phyloP scores from a whole-genome alignment of 345 rosid genomes.

The Microcos paniculata region DNA sequence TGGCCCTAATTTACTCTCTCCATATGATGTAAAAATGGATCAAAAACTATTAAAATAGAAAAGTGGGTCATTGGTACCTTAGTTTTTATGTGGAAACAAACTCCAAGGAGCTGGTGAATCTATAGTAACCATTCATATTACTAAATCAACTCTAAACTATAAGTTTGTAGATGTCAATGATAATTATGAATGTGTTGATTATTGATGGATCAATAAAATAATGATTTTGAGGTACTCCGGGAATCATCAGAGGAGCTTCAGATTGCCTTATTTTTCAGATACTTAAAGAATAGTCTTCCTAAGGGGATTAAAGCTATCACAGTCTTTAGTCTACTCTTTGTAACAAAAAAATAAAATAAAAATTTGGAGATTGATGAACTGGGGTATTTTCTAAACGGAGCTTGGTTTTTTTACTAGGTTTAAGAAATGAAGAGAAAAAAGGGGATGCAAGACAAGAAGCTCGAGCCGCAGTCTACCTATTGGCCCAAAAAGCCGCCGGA shows the following conservation, averaged over 20 bases:
- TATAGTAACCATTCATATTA: not conserved
- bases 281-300: too few species aligned
- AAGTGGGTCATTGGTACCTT: not conserved
- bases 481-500: too few species aligned
- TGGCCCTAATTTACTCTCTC: not conserved
- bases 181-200: not conserved
- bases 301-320: too few species aligned
- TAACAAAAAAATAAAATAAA: too few species aligned
- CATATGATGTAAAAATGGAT: slow-evolving; percentile 5
- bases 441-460: not conserved
- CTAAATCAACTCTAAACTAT: not conserved
- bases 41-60: not conserved
- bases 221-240: too few species aligned
- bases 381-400: not conserved
- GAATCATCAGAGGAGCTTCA: too few species aligned
- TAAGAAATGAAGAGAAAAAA: not conserved
- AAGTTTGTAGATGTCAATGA: not conserved
- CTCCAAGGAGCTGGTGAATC: not conserved
- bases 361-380: not conserved
- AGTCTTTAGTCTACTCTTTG: too few species aligned
- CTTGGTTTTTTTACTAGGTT: not conserved
- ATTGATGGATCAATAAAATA: not conserved
- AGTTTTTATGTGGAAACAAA: too few species aligned
- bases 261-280: too few species aligned
- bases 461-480: not conserved